Base-by-base conservation (phyloP, 2,329 filamentous ascomycete genomes). In the Neocucurbitaria cava region DNA sequence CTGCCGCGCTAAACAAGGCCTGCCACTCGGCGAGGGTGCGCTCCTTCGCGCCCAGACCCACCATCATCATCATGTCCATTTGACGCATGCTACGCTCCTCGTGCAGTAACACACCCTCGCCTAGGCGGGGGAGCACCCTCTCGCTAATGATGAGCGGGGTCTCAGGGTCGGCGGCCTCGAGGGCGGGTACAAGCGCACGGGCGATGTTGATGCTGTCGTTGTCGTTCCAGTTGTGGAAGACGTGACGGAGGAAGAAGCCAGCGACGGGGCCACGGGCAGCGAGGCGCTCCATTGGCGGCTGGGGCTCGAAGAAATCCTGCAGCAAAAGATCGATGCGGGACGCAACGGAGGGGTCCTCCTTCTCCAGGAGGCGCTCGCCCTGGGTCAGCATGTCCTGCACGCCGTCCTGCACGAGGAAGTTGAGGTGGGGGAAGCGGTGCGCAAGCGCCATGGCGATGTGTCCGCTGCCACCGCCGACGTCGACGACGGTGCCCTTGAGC, bases 221-320 rank as follows among this genome's bases (percentile, higher is more conserved):
- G 51, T 78, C 74, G 15, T 61, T 60, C 74, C 72, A 77, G 49
- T 79, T 77, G 56, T 78, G 77, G 24, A 75, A 55, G 13, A 74
- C 60, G 48, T 70, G 69, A n/a, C 76, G 71, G 20, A 78, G 62
- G n/a, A 79, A 55, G 52, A 73, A 79, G n/a, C n/a, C n/a, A n/a
- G n/a, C n/a, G n/a, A n/a, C n/a, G n/a, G n/a, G n/a, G n/a, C n/a
- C n/a, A n/a, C n/a, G n/a, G n/a, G n/a, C n/a, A 5, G 70, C 66
- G 38, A 64, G 56, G 8, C 72, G 70, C 13, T 64, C 50, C 9
- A 61, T 52, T 6, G 70, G 40, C 0, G 75, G 72, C 56, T 79
- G 75, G 7, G 66, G 54, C 21, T 63, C 47, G 54, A 78, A 77
- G 59, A 78, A 78, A 56, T 77, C 69, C 47, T 78, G 74, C 13